Evolutionary conservation across 345 rosid genomes (phyloP).

Genomic region (Adansonia digitata): DNA sequence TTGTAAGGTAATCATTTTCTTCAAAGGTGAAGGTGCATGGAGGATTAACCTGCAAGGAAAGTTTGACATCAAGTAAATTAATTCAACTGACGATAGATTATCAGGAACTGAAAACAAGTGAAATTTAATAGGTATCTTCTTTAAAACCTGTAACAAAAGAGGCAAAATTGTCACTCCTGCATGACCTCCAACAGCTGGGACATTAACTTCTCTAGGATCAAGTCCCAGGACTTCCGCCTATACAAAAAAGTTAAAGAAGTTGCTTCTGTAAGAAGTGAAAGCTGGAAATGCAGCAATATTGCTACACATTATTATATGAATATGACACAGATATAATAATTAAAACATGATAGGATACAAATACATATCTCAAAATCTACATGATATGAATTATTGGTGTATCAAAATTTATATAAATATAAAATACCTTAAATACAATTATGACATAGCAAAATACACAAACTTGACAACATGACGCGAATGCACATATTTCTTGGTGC

Average conservation of each 20-base stretch:
- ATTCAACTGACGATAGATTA: neutral
- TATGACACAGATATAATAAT: no score
- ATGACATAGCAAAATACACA: no score
- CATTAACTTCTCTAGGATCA: slow-evolving; percentile 91
- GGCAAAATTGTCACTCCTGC: slow-evolving; percentile 94
- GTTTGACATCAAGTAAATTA: neutral
- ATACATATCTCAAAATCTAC: no score
- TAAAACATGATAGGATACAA: no score
- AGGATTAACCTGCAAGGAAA: slow-evolving; percentile 57
- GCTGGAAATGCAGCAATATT: neutral
- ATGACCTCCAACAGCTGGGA: slow-evolving; percentile 97
- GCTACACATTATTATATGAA: no score
- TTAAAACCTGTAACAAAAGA: slow-evolving; percentile 70
- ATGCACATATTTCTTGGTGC: no score
- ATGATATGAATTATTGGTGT: no score
- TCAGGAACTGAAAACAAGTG: neutral
- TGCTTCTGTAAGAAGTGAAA: neutral
- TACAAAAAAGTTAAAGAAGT: neutral
- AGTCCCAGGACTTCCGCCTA: slow-evolving; percentile 97
- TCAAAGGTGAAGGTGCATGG: slow-evolving; percentile 58
- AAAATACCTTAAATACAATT: no score
- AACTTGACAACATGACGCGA: no score
- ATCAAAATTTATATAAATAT: no score
- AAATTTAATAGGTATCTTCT: neutral
- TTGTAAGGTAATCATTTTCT: slow-evolving; percentile 63